phyloP scores from a whole-genome alignment of 805 yeast species.

The Lipomyces starkeyi region DNA sequence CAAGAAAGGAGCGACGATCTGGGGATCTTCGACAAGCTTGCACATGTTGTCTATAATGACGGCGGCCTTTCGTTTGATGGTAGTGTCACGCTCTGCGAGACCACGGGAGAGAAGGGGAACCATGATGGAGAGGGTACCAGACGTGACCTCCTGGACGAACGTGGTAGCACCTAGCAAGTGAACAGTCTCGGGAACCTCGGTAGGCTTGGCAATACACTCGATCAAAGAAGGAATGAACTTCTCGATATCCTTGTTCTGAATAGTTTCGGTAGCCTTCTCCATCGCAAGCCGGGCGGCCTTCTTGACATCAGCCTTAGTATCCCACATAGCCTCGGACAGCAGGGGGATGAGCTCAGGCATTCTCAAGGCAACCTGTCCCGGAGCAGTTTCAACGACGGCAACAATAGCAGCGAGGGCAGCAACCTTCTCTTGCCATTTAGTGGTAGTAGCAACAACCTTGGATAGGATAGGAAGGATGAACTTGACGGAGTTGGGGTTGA shows the following conservation, averaged over 20 bases:
- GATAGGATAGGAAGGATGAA: constrained; percentile 82
- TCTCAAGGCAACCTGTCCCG: constrained; percentile 94
- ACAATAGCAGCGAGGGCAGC: constrained; percentile 85
- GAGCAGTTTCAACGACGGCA: constrained; percentile 90
- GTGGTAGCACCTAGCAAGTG: constrained; percentile 99
- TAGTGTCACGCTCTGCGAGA: constrained; percentile 99
- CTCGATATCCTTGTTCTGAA: constrained; percentile 99
- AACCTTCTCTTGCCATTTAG: constrained; percentile 97
- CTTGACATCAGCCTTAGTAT: constrained; percentile 98
- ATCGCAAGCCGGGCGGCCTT: constrained; percentile 94
- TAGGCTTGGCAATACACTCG: constrained; percentile 95
- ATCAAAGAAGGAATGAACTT: constrained; percentile 98
- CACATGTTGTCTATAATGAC: constrained; percentile 99
- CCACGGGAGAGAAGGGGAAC: constrained; percentile 99
- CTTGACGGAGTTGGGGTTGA: constrained; percentile 95
- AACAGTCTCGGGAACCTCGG: constrained; percentile 98
- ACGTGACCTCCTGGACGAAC: constrained; percentile 98
- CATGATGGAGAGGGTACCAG: constrained; percentile 99
- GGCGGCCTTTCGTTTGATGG: constrained; percentile 99
- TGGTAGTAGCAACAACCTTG: constrained; percentile 65
- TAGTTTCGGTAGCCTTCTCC: constrained; percentile 95
- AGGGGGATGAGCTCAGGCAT: constrained; percentile 99
- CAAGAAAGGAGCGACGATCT: constrained; percentile 99
- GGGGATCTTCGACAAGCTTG: constrained; percentile 99
- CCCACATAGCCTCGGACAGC: constrained; percentile 99